phyloP scores from a whole-genome alignment of 768 basidiomycete genomes.

The Lactifluus subvellereus region DNA sequence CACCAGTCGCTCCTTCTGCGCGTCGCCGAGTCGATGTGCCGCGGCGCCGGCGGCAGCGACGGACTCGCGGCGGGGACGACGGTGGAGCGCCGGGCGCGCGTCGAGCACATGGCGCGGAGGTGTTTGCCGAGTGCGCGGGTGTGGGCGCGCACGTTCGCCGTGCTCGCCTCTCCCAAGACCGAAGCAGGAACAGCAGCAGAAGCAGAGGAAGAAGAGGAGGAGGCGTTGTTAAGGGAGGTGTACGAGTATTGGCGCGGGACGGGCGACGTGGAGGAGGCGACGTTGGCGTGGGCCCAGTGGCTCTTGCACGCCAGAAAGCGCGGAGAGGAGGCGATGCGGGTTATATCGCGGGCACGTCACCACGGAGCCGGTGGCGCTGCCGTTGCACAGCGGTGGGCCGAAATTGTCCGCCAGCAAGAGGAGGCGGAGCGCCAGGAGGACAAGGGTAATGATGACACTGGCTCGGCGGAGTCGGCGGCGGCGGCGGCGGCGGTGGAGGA shows the following conservation, averaged over 20 bases:
- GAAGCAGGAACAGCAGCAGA: background rate
- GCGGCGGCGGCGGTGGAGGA: background rate
- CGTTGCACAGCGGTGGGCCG: slow-evolving; percentile 36
- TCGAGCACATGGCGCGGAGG: slow-evolving; percentile 38
- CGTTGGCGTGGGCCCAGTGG: slow-evolving; percentile 45
- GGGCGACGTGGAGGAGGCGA: slow-evolving; percentile 35
- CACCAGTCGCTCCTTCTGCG: slow-evolving; percentile 45
- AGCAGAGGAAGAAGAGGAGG: slow-evolving; percentile 12
- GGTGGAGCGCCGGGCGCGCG: slow-evolving; percentile 25
- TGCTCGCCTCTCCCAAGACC: slow-evolving; percentile 18
- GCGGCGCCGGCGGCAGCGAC: slow-evolving; percentile 22
- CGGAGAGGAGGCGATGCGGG: slow-evolving; percentile 33
- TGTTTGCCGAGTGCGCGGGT: slow-evolving; percentile 41
- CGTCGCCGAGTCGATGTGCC: slow-evolving; percentile 35
- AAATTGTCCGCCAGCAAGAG: slow-evolving; percentile 8
- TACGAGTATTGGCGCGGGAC: slow-evolving; percentile 42
- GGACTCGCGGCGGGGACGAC: background rate
- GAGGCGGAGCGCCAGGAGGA: slow-evolving; percentile 1
- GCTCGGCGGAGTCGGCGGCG: background rate
- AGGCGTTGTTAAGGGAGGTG: slow-evolving; percentile 32
- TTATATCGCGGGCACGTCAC: slow-evolving; percentile 33
- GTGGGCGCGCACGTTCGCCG: slow-evolving; percentile 41
- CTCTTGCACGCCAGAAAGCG: slow-evolving; percentile 30
- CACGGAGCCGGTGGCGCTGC: slow-evolving; percentile 29
- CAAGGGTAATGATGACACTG: background rate